Conservation (phyloP, 1,284 basidiomycete species). For the Sparassis latifolia region DNA sequence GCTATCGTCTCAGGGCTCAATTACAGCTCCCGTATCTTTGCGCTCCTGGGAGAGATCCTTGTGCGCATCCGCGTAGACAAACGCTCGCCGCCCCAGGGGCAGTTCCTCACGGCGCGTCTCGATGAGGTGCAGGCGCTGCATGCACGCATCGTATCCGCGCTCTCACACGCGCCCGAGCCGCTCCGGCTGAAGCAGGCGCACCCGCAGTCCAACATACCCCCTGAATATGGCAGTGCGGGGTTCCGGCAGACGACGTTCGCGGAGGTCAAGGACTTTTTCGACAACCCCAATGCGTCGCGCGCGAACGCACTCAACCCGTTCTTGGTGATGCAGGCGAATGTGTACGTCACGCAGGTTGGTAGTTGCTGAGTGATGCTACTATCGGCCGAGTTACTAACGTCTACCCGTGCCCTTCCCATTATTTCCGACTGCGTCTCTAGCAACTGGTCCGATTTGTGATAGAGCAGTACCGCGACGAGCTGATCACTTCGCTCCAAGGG, state of each 20-base stretch:
- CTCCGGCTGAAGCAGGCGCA: slow-evolving; percentile 58
- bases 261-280: slow-evolving; percentile 84
- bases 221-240: slow-evolving; percentile 59
- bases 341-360: slow-evolving; percentile 79
- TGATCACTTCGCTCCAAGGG: slow-evolving; percentile 61
- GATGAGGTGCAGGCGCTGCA: slow-evolving; percentile 77
- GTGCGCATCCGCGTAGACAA: slow-evolving; percentile 81
- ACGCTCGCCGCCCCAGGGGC: slow-evolving; percentile 74
- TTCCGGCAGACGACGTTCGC: slow-evolving; percentile 77
- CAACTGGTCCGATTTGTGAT: slow-evolving; percentile 88
- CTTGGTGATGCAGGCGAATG: slow-evolving; percentile 83
- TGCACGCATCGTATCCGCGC: slow-evolving; percentile 60
- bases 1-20: slow-evolving; percentile 81
- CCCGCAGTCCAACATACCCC: slow-evolving; percentile 40
- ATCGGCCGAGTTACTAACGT: neutral
- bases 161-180: slow-evolving; percentile 65
- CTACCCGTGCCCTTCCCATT: neutral
- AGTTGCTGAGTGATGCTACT: neutral
- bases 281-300: slow-evolving; percentile 78
- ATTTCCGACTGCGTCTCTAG: slow-evolving; percentile 30
- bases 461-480: slow-evolving; percentile 82
- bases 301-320: slow-evolving; percentile 81
- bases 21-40: slow-evolving; percentile 81
- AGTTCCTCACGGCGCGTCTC: slow-evolving; percentile 72
- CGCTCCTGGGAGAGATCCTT: slow-evolving; percentile 75